phyloP scores from a whole-genome alignment of 805 yeast genomes.

The Danielozyma ontarioensis region DNA sequence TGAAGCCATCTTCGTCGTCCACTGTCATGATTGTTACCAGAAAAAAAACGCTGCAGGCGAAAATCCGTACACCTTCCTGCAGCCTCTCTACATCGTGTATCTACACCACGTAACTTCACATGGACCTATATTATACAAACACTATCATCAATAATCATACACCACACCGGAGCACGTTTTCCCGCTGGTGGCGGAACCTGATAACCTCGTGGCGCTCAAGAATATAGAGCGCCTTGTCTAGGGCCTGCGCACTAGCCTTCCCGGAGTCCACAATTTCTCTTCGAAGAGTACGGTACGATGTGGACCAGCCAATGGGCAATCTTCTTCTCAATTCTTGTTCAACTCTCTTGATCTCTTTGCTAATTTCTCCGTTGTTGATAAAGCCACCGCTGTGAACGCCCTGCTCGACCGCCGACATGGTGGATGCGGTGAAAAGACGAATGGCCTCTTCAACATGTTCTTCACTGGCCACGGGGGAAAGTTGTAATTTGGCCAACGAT shows the following conservation, averaged over 20 bases:
- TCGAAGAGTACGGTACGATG: constrained; percentile 76
- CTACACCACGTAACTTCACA: too few species aligned
- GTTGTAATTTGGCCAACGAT: constrained; percentile 79
- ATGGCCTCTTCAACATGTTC: constrained; percentile 95
- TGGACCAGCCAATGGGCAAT: constrained; percentile 94
- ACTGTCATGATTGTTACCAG: constrained; percentile 8
- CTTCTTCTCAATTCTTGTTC: constrained; percentile 85
- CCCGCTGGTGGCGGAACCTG: constrained; percentile 71
- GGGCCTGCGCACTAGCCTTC: constrained; percentile 59
- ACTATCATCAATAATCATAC: too few species aligned
- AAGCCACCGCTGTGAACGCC: constrained; percentile 43
- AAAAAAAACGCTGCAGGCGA: too few species aligned
- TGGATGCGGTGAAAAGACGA: constrained; percentile 89
- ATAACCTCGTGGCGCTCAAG: constrained; percentile 85
- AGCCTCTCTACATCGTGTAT: too few species aligned
- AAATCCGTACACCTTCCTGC: too few species aligned
- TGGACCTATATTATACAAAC: too few species aligned
- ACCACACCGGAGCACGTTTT: constrained; percentile 12
- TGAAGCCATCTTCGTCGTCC: constrained; percentile 38
- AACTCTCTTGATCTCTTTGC: constrained; percentile 69
- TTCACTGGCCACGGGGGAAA: constrained; percentile 79
- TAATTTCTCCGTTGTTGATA: constrained; percentile 51
- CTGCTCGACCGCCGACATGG: constrained; percentile 89
- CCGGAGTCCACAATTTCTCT: constrained; percentile 74
- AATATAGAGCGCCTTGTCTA: constrained; percentile 77